These are phyloP conservation scores for Singerocomus rubriflavus DNA, from an alignment of 1,284 basidiomycete genomes.

Conservation along the genomic window DNA sequence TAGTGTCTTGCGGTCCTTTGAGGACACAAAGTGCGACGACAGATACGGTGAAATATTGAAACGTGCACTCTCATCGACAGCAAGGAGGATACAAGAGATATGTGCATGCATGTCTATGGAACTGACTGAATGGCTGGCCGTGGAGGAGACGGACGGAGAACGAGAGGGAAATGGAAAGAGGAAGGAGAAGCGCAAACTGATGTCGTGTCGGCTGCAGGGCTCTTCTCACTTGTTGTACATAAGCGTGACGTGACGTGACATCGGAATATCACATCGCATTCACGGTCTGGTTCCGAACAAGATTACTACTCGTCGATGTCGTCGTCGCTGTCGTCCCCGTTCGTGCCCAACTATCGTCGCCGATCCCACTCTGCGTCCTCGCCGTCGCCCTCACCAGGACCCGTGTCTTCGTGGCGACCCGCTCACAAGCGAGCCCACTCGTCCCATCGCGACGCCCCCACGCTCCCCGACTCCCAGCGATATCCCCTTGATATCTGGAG, in stretches of 20 bases:
- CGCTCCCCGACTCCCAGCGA: slow-evolving; percentile 41
- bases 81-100: slow-evolving; percentile 13
- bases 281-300: slow-evolving; percentile 14
- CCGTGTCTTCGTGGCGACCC: slow-evolving; percentile 38
- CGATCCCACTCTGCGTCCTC: slow-evolving; percentile 57
- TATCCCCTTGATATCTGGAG: slow-evolving; percentile 53
- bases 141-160: slow-evolving; percentile 4
- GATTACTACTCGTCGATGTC: slow-evolving; percentile 13
- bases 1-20: slow-evolving; percentile 27
- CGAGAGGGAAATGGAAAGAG: neutral
- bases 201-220: slow-evolving; percentile 21
- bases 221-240: slow-evolving; percentile 24
- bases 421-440: slow-evolving; percentile 48
- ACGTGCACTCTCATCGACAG: slow-evolving; percentile 14
- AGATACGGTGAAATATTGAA: slow-evolving; percentile 13
- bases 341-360: slow-evolving; percentile 41
- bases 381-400: slow-evolving; percentile 36
- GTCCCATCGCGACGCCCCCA: slow-evolving; percentile 34
- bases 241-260: slow-evolving; percentile 21
- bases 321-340: slow-evolving; percentile 40
- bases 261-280: slow-evolving; percentile 13
- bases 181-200: slow-evolving; percentile 6
- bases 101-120: neutral
- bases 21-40: neutral
- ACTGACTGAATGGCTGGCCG: neutral